Conservation (phyloP, 202 grass and related monocot species). For the Schoenoplectus triqueter region DNA sequence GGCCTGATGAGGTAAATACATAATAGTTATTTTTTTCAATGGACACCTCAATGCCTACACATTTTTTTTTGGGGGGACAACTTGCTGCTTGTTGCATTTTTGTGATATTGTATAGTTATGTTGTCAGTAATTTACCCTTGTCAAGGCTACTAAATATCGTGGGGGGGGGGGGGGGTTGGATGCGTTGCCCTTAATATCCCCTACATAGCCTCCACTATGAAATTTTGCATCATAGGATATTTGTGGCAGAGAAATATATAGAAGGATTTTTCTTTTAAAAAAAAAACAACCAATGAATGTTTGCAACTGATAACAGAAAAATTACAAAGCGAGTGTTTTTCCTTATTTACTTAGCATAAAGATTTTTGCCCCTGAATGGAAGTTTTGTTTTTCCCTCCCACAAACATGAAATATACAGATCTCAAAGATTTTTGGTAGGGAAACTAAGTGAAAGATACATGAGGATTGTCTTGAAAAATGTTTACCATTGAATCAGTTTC, state of each 20-base stretch:
- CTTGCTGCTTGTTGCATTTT: background rate
- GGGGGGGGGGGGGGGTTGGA: too few species aligned
- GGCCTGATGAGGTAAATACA: slow-evolving; percentile 72
- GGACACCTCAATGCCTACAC: background rate
- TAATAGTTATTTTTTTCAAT: background rate
- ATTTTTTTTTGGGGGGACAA: background rate
- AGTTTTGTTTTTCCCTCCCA: too few species aligned
- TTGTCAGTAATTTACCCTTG: background rate
- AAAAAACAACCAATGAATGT: background rate
- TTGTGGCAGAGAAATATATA: background rate
- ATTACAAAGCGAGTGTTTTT: too few species aligned
- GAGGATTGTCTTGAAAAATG: background rate
- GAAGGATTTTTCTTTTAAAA: background rate
- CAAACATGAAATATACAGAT: too few species aligned
- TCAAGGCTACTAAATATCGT: background rate
- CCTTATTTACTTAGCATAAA: too few species aligned
- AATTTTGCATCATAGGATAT: background rate
- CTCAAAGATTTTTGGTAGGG: too few species aligned
- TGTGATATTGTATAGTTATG: background rate
- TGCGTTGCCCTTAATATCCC: background rate
- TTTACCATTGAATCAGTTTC: background rate
- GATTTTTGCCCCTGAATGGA: too few species aligned
- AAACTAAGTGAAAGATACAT: background rate
- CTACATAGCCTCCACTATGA: background rate
- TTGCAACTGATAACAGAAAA: too few species aligned